A percentile compares a stretch with the other conserved stretches of the same genome.
Conservation (phyloP, 768 basidiomycete genomes). For the Naganishia randhawae region DNA sequence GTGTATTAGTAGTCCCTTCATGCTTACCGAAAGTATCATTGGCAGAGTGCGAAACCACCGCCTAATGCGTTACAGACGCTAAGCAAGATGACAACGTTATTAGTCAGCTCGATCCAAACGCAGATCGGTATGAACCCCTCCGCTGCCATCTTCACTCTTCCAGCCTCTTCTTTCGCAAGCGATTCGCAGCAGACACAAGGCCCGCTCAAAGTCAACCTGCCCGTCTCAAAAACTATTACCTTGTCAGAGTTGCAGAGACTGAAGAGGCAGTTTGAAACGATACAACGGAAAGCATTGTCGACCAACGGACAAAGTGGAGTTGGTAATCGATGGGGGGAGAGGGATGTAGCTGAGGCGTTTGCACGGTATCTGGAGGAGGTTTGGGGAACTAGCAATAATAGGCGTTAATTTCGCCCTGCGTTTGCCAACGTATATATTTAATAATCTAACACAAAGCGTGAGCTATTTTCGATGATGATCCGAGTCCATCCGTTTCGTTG, state of each 20-base stretch:
- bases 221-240: slow-evolving; percentile 61
- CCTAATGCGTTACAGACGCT: slow-evolving; percentile 80
- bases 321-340: slow-evolving; percentile 40
- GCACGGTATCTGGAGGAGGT: slow-evolving; percentile 49
- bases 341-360: slow-evolving; percentile 49
- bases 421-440: too few species aligned
- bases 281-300: slow-evolving; percentile 72
- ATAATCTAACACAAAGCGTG: too few species aligned
- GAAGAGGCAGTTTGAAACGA: slow-evolving; percentile 84
- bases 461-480: too few species aligned
- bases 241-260: slow-evolving; percentile 81
- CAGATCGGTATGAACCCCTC: slow-evolving; percentile 59
- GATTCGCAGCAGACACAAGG: neutral
- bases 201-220: slow-evolving; percentile 9
- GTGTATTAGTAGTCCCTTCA: neutral
- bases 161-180: slow-evolving; percentile 45
- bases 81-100: slow-evolving; percentile 67
- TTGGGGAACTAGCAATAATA: slow-evolving; percentile 39
- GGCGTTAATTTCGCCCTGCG: neutral
- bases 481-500: too few species aligned
- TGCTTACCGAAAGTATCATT: neutral
- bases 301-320: slow-evolving; percentile 43
- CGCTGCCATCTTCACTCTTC: slow-evolving; percentile 58
- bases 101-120: slow-evolving; percentile 69
- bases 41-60: slow-evolving; percentile 75